A percentile compares a stretch with the other conserved stretches of the same genome.
phyloP scores from a whole-genome alignment of 2,329 filamentous ascomycete genomes.

The Phialemonium atrogriseum region DNA sequence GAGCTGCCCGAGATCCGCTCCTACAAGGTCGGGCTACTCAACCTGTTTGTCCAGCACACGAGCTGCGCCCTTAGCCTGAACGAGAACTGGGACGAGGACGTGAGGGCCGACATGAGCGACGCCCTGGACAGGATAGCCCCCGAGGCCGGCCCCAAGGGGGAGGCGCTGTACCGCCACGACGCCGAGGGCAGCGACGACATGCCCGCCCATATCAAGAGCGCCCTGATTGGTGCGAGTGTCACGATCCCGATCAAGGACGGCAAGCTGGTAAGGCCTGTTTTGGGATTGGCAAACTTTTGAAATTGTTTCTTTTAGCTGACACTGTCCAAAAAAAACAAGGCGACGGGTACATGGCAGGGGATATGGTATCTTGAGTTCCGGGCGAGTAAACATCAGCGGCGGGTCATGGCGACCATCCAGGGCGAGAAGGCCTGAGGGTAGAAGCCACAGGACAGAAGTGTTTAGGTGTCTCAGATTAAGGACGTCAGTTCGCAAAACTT shows the following conservation, averaged over 20 bases:
- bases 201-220: constrained; percentile 93
- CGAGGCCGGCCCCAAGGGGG: constrained; percentile 61
- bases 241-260: constrained; percentile 88
- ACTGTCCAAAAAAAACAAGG: no score
- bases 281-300: no score
- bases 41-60: constrained; percentile 94
- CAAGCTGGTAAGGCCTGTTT: constrained; percentile 57
- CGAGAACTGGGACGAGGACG: constrained; percentile 81
- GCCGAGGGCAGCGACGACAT: constrained; percentile 88
- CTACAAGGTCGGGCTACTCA: constrained; percentile 80
- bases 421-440: constrained; percentile 55
- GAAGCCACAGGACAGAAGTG: no score
- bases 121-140: constrained; percentile 86
- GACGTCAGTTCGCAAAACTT: no score
- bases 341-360: constrained; percentile 69
- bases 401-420: constrained; percentile 88
- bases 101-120: constrained; percentile 90
- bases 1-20: constrained; percentile 69
- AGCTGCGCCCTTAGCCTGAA: constrained; percentile 85
- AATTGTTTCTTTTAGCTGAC: background rate
- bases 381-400: constrained; percentile 64
- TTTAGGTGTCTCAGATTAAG: no score
- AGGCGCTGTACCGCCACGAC: constrained; percentile 73
- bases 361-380: constrained; percentile 96
- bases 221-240: constrained; percentile 79